Evolutionary conservation across 768 basidiomycete genomes (phyloP).

Genomic region (Collybiopsis luxurians): DNA sequence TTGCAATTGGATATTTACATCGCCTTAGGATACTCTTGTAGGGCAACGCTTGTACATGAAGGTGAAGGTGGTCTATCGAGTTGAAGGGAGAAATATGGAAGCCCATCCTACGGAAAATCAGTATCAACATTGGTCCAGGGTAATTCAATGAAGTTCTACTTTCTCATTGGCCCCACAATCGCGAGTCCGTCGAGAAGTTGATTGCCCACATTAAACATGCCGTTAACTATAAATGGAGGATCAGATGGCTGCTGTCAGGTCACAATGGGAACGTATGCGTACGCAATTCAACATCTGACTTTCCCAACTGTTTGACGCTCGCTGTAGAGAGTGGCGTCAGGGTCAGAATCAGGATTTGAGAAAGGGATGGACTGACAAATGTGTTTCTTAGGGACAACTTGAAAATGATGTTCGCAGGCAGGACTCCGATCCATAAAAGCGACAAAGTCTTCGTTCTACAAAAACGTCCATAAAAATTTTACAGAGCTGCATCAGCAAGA

Average conservation of each 20-base stretch:
- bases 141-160: slow-evolving; percentile 29
- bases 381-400: slow-evolving; percentile 50
- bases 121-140: background rate
- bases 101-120: slow-evolving; percentile 55
- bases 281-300: slow-evolving; percentile 50
- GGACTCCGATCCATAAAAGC: slow-evolving; percentile 54
- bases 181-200: slow-evolving; percentile 45
- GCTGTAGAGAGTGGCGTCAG: slow-evolving; percentile 29
- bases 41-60: slow-evolving; percentile 71
- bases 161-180: slow-evolving; percentile 40
- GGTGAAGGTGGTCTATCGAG: slow-evolving; percentile 68
- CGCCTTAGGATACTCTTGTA: slow-evolving; percentile 41
- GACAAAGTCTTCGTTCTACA: slow-evolving; percentile 42
- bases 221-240: slow-evolving; percentile 30
- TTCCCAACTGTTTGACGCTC: slow-evolving; percentile 49
- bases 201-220: slow-evolving; percentile 52
- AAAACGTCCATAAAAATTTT: background rate
- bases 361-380: slow-evolving; percentile 34
- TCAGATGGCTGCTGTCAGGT: background rate
- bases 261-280: slow-evolving; percentile 8
- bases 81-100: slow-evolving; percentile 83
- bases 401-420: slow-evolving; percentile 46
- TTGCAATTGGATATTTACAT: slow-evolving; percentile 47
- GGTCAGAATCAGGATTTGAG: background rate
- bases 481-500: background rate